Evolutionary conservation across 1,284 basidiomycete genomes (phyloP), one percentile per base, ranked within the genome.

Genomic region (Sporisorium scitamineum): DNA sequence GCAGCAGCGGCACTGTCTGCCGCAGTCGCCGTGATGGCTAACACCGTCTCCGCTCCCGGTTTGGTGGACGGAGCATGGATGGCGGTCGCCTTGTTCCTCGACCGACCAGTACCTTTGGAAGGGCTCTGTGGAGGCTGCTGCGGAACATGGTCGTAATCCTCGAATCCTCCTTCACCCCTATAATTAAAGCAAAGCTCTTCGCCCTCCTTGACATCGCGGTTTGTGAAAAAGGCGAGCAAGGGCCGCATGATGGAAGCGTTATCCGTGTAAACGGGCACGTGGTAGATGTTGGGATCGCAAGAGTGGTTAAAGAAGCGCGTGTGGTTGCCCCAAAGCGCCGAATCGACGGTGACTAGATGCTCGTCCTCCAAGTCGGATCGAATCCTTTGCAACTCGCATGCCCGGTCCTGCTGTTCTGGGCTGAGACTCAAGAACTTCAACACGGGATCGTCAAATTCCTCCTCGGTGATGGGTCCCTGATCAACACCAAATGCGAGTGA

Each of bases 241-340:
- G 89, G 90, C 79, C 90, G 50, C 56, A 63, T 55, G 57, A 91
- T 84, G 80, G 90, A 87, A 50, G 89, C 86, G 70, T 91, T 90
- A 67, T 92, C 90, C 73, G 91, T 90, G 70, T 93, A 92, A 34
- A 90, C 91, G 1, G 92, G 88, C n/a, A 89, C 88, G 13, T 94
- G 88, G 5, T 85, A 85, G 70, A 92, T 90, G 83, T 96, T 97
- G 0, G 94, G 94, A 70, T 93, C 90, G 81, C 94, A 96, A 18
- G 92, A 94, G 80, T 96, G 94, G 51, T 78, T 80, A 61, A 80
- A 76, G 50, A 76, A 82, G 9, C 80, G 61, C 9, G 79, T 74
- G 20, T 77, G 54, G 63, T 82, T 82, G 48, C 80, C 80, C 54
- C 65, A 76, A 0, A 81, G 68, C 1, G 66, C 70, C 18, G 74